Percentiles rank a stretch among this genome's conserved stretches.
phyloP scores from a whole-genome alignment of 305 asterid genomes.

The Fraxinus velutina region DNA sequence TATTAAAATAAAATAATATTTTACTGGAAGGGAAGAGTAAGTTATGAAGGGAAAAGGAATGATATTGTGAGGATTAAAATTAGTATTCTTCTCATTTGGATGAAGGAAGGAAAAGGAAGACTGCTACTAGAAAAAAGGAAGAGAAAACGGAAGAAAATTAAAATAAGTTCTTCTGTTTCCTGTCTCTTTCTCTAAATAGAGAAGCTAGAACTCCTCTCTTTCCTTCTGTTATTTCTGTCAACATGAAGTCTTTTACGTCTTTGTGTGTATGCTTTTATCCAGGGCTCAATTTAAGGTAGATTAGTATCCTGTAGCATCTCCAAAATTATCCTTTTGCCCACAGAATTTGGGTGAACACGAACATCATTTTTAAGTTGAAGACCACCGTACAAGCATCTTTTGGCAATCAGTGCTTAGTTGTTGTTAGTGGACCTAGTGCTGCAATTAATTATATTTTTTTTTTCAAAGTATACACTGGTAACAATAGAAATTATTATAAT shows the following conservation, averaged over 20 bases:
- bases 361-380: constrained; percentile 3
- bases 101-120: neutral
- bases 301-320: neutral
- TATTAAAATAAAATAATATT: neutral
- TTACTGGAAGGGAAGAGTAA: constrained; percentile 7
- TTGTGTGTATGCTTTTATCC: constrained; percentile 3
- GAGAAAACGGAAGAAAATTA: neutral
- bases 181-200: neutral
- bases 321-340: neutral
- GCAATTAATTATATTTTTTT: neutral
- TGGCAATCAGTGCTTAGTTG: neutral
- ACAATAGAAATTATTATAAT: neutral
- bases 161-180: neutral
- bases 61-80: neutral
- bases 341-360: neutral
- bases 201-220: neutral
- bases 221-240: neutral
- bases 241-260: neutral
- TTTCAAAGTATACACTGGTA: neutral
- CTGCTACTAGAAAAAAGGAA: neutral
- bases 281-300: constrained; percentile 7
- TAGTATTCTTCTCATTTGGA: neutral
- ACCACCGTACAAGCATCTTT: constrained; percentile 4
- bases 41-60: neutral
- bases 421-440: neutral